These are phyloP conservation scores for Epichloe uncinata DNA, from an alignment of 2,329 filamentous ascomycete genomes.

Conservation along the genomic window DNA sequence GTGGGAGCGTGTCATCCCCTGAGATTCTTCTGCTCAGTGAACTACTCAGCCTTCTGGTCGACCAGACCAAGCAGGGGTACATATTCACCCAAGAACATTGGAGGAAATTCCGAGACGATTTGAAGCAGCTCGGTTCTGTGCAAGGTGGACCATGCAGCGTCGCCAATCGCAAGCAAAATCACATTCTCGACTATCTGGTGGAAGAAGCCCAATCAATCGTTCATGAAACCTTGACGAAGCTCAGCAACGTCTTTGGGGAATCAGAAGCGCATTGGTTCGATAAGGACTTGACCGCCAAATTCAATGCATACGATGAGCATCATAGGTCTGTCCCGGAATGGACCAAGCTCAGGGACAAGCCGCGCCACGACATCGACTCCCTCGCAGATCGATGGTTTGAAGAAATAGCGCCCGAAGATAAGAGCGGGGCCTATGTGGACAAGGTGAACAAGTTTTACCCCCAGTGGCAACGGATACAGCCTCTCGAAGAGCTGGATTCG, in stretches of 20 bases:
- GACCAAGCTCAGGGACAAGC: conserved; percentile 7
- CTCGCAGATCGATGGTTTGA: conserved; percentile 21
- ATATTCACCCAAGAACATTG: conserved; percentile 32
- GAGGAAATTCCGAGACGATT: conserved; percentile 19
- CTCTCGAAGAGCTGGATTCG: conserved; percentile 14
- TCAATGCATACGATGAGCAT: background rate
- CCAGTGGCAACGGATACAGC: conserved; percentile 28
- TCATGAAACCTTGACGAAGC: background rate
- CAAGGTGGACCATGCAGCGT: too few species aligned
- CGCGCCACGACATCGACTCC: conserved; percentile 16
- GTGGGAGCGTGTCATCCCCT: conserved; percentile 32
- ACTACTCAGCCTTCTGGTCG: conserved; percentile 40
- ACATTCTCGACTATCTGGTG: background rate
- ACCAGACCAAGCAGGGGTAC: conserved; percentile 42
- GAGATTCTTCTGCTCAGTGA: conserved; percentile 36
- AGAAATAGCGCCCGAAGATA: conserved; percentile 1
- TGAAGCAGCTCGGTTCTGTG: conserved; percentile 5
- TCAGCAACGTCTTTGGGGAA: background rate
- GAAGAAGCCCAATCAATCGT: background rate
- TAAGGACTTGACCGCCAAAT: background rate
- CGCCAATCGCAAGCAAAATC: too few species aligned
- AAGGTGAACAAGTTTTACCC: conserved; percentile 25
- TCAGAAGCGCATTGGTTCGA: background rate
- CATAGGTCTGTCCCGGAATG: conserved; percentile 14
- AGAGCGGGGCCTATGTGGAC: conserved; percentile 9